These are phyloP conservation scores for Suillus placidus DNA, from an alignment of 768 basidiomycete genomes.

Conservation along the genomic window DNA sequence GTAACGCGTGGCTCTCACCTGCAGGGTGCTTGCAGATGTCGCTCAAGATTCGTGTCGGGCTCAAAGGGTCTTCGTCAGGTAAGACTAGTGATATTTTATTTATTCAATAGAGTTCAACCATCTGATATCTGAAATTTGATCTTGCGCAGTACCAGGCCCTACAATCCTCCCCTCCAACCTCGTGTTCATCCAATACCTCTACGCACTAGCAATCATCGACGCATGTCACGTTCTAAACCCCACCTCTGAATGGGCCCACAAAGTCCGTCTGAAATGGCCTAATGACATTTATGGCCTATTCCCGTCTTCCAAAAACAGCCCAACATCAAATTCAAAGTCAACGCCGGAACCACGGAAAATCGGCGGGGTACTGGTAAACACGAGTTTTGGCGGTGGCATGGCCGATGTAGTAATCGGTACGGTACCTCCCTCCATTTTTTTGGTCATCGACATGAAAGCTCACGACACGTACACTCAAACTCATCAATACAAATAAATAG, in stretches of 20 bases:
- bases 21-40: slow-evolving; percentile 81
- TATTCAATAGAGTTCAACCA: background rate
- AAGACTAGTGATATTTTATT: background rate
- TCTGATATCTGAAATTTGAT: background rate
- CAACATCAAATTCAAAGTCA: slow-evolving; percentile 37
- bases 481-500: background rate
- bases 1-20: slow-evolving; percentile 92
- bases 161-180: slow-evolving; percentile 52
- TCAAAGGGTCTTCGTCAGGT: slow-evolving; percentile 20
- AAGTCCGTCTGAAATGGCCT: slow-evolving; percentile 91
- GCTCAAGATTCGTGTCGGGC: slow-evolving; percentile 24
- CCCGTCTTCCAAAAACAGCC: slow-evolving; percentile 37
- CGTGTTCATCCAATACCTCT: slow-evolving; percentile 94
- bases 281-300: slow-evolving; percentile 88
- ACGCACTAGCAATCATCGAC: slow-evolving; percentile 86
- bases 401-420: slow-evolving; percentile 83
- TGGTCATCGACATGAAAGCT: background rate
- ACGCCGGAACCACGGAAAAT: slow-evolving; percentile 57
- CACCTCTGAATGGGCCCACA: slow-evolving; percentile 46
- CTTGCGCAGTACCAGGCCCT: slow-evolving; percentile 3
- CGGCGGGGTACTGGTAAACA: slow-evolving; percentile 91
- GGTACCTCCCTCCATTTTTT: slow-evolving; percentile 48
- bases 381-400: slow-evolving; percentile 71
- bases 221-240: slow-evolving; percentile 68
- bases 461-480: background rate